Evolutionary conservation across 2,329 filamentous ascomycete genomes (phyloP).

Genomic region (Fusarium euwallaceae): DNA sequence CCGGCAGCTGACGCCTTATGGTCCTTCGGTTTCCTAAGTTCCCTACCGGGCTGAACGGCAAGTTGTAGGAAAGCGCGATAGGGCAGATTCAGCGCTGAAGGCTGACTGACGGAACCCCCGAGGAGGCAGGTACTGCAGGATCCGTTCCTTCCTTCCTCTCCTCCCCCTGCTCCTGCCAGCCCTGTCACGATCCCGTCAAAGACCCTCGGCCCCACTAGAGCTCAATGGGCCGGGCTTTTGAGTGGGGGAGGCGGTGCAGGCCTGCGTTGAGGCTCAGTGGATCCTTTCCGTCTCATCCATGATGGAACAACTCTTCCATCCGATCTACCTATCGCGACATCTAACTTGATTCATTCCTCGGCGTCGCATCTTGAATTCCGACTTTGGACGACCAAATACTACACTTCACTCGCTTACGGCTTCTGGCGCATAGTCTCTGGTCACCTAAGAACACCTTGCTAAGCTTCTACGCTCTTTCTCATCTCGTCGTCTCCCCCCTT

Average conservation of each 20-base stretch:
- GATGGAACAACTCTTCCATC: constrained; percentile 14
- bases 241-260: constrained; percentile 1
- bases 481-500: constrained; percentile 5
- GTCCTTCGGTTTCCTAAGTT: not conserved
- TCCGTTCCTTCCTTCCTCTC: not conserved
- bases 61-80: not conserved
- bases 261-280: constrained; percentile 27
- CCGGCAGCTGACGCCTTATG: not conserved
- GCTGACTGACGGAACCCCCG: not conserved
- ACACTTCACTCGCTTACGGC: not conserved
- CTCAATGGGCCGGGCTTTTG: constrained; percentile 8
- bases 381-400: not conserved
- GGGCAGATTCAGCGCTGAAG: not conserved
- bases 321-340: constrained; percentile 6
- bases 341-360: not conserved
- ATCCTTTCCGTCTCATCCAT: constrained; percentile 7
- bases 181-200: constrained; percentile 2
- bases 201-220: constrained; percentile 11
- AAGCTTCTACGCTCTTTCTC: not conserved
- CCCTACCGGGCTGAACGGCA: not conserved
- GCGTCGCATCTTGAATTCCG: not conserved
- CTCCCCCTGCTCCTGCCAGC: not conserved
- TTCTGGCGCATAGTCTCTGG: not conserved
- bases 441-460: not conserved
- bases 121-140: not conserved